Conservation (phyloP, 2,329 filamentous ascomycete genomes). For the Xylariomycetidae sp. region DNA sequence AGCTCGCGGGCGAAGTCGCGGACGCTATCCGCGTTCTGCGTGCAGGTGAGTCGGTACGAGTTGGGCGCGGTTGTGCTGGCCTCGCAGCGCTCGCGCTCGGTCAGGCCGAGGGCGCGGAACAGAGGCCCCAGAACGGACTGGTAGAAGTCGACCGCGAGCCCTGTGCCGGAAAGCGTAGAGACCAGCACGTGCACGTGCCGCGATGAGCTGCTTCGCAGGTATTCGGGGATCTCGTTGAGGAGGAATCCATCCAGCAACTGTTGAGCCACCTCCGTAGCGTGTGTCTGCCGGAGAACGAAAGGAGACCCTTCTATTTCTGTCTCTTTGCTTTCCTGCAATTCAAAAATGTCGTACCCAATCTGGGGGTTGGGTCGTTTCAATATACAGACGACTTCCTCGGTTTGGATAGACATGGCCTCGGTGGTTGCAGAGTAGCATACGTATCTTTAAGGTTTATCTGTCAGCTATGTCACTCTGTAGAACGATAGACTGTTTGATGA, state of each 20-base stretch:
- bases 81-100: conserved; percentile 11
- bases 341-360: conserved; percentile 29
- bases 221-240: conserved; percentile 31
- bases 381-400: conserved; percentile 28
- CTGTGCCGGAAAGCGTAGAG: conserved; percentile 60
- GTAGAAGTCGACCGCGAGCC: conserved; percentile 51
- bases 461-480: too few species aligned
- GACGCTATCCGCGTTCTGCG: conserved; percentile 58
- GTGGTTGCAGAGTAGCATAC: background rate
- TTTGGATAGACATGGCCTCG: conserved; percentile 11
- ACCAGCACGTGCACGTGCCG: conserved; percentile 57
- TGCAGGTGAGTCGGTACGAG: conserved; percentile 53
- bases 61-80: conserved; percentile 2
- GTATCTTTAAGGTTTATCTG: too few species aligned
- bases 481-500: too few species aligned
- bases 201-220: conserved; percentile 21
- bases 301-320: conserved; percentile 10
- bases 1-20: conserved; percentile 49
- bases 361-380: conserved; percentile 7
- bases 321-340: conserved; percentile 29
- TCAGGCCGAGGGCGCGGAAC: conserved; percentile 39
- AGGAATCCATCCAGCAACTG: conserved; percentile 31
- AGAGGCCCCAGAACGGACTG: conserved; percentile 49
- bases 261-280: conserved; percentile 28
- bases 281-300: conserved; percentile 23